Conservation (phyloP, 805 yeast species). For the Peterozyma toletana region DNA sequence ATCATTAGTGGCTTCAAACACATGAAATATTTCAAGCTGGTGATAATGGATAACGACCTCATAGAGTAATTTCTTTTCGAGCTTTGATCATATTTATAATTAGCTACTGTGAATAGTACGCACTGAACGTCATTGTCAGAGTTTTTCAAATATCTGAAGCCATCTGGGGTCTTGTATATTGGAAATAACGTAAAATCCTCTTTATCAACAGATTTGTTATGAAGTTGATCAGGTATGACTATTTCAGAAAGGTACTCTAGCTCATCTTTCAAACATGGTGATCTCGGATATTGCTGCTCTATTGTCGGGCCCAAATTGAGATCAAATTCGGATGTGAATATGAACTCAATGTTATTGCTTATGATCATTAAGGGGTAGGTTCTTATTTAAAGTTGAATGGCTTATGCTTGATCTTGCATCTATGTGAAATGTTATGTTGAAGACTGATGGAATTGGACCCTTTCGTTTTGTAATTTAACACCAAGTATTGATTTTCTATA, state of each 20-base stretch:
- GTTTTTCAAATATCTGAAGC: conserved; percentile 14
- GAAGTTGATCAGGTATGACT: conserved; percentile 57
- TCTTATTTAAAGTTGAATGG: not conserved
- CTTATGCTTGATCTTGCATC: not conserved
- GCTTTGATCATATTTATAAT: conserved; percentile 23
- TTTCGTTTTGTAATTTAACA: no score
- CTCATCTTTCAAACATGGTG: conserved; percentile 27
- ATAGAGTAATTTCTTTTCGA: conserved; percentile 32
- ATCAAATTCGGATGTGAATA: conserved; percentile 71
- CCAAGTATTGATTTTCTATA: no score
- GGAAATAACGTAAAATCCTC: conserved; percentile 55
- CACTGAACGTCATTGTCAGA: conserved; percentile 11
- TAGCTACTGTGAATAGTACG: conserved; percentile 21
- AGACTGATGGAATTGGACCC: no score
- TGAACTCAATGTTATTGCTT: conserved; percentile 8
- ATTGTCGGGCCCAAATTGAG: conserved; percentile 67
- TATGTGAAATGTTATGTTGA: not conserved
- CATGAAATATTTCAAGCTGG: conserved; percentile 35
- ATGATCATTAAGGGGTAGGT: not conserved
- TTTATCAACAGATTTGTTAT: conserved; percentile 34
- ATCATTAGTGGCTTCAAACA: conserved; percentile 41
- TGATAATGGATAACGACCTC: conserved; percentile 39
- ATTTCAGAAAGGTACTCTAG: conserved; percentile 39
- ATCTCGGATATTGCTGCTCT: conserved; percentile 49
- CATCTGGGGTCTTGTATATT: conserved; percentile 32